Conservation (phyloP, 257 asterid genomes). For the Solanum bulbocastanum region DNA sequence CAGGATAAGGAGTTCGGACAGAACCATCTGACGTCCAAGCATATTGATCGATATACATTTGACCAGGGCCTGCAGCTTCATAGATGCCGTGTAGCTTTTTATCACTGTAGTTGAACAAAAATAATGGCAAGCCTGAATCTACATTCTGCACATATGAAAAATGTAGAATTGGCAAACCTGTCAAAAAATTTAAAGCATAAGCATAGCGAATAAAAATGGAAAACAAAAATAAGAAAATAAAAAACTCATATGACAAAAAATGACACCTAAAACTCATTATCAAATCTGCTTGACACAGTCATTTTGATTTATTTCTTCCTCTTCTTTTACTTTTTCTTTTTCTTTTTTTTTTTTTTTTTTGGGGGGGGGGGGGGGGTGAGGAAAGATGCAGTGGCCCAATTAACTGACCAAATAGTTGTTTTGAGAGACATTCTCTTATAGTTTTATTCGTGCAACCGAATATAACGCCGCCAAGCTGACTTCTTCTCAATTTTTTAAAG, state of each 20-base stretch:
- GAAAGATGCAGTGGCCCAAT: slow-evolving; percentile 1
- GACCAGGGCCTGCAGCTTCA: slow-evolving; percentile 82
- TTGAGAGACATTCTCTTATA: slow-evolving; percentile 20
- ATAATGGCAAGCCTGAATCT: slow-evolving; percentile 69
- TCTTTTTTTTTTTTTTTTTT: too few species aligned
- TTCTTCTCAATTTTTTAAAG: slow-evolving; percentile 16
- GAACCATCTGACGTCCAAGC: slow-evolving; percentile 86
- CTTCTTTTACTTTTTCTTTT: too few species aligned
- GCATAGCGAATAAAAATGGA: not conserved
- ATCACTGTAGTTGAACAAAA: slow-evolving; percentile 63
- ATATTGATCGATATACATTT: slow-evolving; percentile 61
- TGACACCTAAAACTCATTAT: not conserved
- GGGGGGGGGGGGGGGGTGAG: not conserved
- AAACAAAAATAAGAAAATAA: not conserved
- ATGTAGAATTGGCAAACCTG: slow-evolving; percentile 71
- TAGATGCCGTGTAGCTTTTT: slow-evolving; percentile 62
- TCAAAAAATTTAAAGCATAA: slow-evolving; percentile 9
- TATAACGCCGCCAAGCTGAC: slow-evolving; percentile 31
- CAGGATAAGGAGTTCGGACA: slow-evolving; percentile 57
- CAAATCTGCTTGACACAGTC: not conserved
- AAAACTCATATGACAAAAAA: not conserved
- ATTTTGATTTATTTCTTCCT: not conserved
- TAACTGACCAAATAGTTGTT: slow-evolving; percentile 31
- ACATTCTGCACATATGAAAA: slow-evolving; percentile 58
- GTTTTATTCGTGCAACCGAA: slow-evolving; percentile 33